Percentiles rank a stretch among this genome's conserved stretches.
Conservation (phyloP, 2,329 filamentous ascomycete species). For the Rosellinia necatrix region DNA sequence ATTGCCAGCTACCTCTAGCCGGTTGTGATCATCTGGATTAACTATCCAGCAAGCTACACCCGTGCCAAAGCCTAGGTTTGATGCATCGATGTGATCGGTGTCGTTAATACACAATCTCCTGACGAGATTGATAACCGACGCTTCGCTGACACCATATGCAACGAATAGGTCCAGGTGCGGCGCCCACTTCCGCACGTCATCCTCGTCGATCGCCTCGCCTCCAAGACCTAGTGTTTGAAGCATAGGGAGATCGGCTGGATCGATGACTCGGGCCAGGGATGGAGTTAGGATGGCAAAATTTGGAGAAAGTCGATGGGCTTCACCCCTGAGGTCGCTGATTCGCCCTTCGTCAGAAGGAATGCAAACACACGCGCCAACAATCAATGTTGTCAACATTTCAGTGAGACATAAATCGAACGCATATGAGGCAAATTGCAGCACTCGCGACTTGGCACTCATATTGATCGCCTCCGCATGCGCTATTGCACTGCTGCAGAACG, state of each 20-base stretch:
- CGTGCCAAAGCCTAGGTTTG: slow-evolving; percentile 6
- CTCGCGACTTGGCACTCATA: slow-evolving; percentile 18
- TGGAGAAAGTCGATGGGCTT: slow-evolving; percentile 19
- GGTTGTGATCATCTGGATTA: slow-evolving; percentile 42
- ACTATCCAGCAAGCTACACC: slow-evolving; percentile 42
- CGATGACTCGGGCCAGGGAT: slow-evolving; percentile 28
- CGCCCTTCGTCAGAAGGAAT: slow-evolving; percentile 45
- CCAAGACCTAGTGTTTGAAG: slow-evolving; percentile 31
- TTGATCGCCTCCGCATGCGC: neutral
- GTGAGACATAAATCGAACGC: slow-evolving; percentile 46
- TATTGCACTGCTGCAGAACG: slow-evolving; percentile 4
- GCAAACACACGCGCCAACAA: slow-evolving; percentile 45
- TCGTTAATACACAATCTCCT: neutral
- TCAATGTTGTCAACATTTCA: slow-evolving; percentile 46
- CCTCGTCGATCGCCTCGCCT: slow-evolving; percentile 40
- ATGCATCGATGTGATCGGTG: neutral
- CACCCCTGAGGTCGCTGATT: slow-evolving; percentile 40
- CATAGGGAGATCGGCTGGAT: slow-evolving; percentile 26
- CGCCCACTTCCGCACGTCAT: slow-evolving; percentile 26
- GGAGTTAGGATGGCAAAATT: slow-evolving; percentile 34
- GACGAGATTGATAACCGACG: neutral
- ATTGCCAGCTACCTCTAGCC: slow-evolving; percentile 39
- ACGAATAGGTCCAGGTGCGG: slow-evolving; percentile 9
- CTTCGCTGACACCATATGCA: slow-evolving; percentile 26
- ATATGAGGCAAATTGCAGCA: slow-evolving; percentile 39